Evolutionary conservation across 2,329 filamentous ascomycete genomes (phyloP).

Genomic region (Aspergillus cejpii): DNA sequence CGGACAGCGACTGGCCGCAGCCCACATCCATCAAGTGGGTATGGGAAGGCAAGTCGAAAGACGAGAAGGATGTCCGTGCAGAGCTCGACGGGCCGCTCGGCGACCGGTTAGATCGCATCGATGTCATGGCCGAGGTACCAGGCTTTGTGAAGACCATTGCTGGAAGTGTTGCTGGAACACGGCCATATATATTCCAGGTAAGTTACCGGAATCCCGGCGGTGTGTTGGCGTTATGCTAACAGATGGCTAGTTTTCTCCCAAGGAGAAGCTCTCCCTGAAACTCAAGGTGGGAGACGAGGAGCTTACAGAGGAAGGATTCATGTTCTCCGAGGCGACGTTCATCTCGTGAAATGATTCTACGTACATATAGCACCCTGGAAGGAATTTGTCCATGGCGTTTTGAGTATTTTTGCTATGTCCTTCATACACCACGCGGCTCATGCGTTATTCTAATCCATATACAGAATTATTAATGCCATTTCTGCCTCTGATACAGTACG

Average conservation of each 20-base stretch:
- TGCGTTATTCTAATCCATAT: slow-evolving; percentile 17
- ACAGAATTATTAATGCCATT: slow-evolving; percentile 28
- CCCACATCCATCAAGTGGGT: slow-evolving; percentile 66
- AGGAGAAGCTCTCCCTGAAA: slow-evolving; percentile 63
- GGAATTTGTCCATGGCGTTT: slow-evolving; percentile 25
- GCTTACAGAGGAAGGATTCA: slow-evolving; percentile 65
- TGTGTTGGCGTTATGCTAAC: slow-evolving; percentile 14
- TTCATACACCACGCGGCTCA: slow-evolving; percentile 14
- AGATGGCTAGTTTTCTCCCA: slow-evolving; percentile 60
- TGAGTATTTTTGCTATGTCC: slow-evolving; percentile 27
- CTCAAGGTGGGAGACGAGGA: slow-evolving; percentile 78
- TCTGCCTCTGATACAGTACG: background rate
- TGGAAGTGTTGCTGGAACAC: slow-evolving; percentile 78
- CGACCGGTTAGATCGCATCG: slow-evolving; percentile 69
- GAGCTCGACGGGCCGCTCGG: slow-evolving; percentile 63
- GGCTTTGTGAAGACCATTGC: slow-evolving; percentile 94
- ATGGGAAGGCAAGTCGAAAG: slow-evolving; percentile 72
- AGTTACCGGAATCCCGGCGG: slow-evolving; percentile 19
- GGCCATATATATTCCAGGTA: slow-evolving; percentile 97
- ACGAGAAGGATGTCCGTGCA: slow-evolving; percentile 66
- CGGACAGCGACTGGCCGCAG: slow-evolving; percentile 81
- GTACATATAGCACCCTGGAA: slow-evolving; percentile 26
- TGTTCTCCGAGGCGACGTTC: slow-evolving; percentile 94
- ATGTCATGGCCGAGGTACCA: slow-evolving; percentile 94
- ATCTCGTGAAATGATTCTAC: slow-evolving; percentile 56